Base-by-base conservation (phyloP, 176 grass and related monocot species). In the Raddia distichophylla region DNA sequence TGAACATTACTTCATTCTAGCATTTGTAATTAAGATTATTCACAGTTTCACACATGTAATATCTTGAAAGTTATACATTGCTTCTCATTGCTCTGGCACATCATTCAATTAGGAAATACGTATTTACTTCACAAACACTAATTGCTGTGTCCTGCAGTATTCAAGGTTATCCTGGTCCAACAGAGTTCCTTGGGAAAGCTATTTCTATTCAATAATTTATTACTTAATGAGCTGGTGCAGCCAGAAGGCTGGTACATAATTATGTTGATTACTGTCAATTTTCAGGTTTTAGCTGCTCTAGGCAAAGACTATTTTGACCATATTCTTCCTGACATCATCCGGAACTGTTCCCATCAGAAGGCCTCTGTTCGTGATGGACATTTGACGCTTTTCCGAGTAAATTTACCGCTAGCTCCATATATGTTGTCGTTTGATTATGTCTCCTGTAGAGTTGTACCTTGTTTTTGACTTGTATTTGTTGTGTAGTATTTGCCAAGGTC, bases 341-440 rank as follows among this genome's bases (percentile, higher is more conserved):
- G 74, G 51, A 98, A 98, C 60, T 98, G 95, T 83, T 98, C 95
- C 58, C 95, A 98, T 81, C 90, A 87, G 49, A 95, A 93, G 88
- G 90, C 95, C 76, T 98, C 90, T 63, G 92, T 98, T 72, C 92
- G 95, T 20, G 95, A 98, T 91, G 95, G 95, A 37, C 86, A 98
- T 88, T 79, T 98, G 60, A 98, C 92, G 69, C 95, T 98, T 65
- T 95, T 98, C 83, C 88, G 90, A 52, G 94, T 92, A 86, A 84
- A 71, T 72, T 71, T 72, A 56, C 32, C 13, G 51, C 44, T n/a
- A 49, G 6, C n/a, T 81, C 62, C 27, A 35, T 55, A 47, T 55
- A 8, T 81, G 59, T 75, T 78, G 12, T 70, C 54, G 48, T 60
- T 16, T 16, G 49, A 42, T 50, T 20, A 75, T 59, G 40, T 50